Conservation (phyloP, 2,329 filamentous ascomycete genomes). For the Trichocomaceae sp. region DNA sequence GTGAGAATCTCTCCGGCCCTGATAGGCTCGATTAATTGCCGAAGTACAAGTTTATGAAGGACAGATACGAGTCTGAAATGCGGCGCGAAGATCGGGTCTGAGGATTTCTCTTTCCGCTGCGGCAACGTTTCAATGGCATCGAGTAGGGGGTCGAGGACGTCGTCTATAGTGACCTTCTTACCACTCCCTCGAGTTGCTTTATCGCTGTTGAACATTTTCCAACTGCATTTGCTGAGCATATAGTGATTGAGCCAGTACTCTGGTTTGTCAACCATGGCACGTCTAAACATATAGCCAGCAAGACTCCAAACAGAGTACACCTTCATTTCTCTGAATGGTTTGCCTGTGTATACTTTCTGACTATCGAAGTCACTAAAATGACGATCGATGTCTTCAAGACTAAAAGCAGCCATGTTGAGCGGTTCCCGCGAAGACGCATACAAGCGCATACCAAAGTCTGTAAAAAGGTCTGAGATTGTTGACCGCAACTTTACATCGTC, state of each 20-base stretch:
- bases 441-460: conserved; percentile 61
- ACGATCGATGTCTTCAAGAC: conserved; percentile 54
- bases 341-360: conserved; percentile 51
- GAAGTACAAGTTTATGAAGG: conserved; percentile 63
- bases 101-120: conserved; percentile 50
- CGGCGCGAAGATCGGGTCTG: conserved; percentile 76
- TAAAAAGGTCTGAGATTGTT: conserved; percentile 59
- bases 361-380: conserved; percentile 52
- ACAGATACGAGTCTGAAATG: conserved; percentile 86
- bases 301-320: conserved; percentile 59
- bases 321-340: conserved; percentile 53
- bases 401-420: conserved; percentile 61
- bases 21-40: conserved; percentile 37
- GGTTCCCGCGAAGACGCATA: conserved; percentile 64
- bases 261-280: conserved; percentile 53
- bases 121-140: conserved; percentile 57
- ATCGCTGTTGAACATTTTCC: conserved; percentile 59
- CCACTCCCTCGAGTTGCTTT: conserved; percentile 33
- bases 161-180: conserved; percentile 32
- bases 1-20: conserved; percentile 47
- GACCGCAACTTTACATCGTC: conserved; percentile 47
- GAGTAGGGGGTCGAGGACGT: conserved; percentile 52
- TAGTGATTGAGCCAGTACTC: conserved; percentile 63
- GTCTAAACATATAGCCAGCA: conserved; percentile 54
- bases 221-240: conserved; percentile 64